A percentile compares a stretch with the other conserved stretches of the same genome.
Evolutionary conservation across 2,329 filamentous ascomycete genomes (phyloP).

Genomic region (Alternaria sp.): DNA sequence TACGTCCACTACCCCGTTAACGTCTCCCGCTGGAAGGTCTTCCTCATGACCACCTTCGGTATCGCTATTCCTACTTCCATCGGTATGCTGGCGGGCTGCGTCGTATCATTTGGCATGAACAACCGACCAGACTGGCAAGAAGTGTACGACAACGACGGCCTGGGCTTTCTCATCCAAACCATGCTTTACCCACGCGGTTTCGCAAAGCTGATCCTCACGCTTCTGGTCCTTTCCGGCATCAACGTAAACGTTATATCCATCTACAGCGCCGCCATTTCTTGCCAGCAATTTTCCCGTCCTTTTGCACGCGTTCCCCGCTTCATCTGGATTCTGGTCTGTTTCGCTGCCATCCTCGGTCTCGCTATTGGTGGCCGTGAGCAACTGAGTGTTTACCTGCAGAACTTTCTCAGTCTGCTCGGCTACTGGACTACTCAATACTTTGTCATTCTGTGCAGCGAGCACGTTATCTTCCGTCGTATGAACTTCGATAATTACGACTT

Average conservation of each 20-base stretch:
- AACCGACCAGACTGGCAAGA: slow-evolving; percentile 47
- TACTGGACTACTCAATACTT: slow-evolving; percentile 57
- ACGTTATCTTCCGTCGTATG: slow-evolving; percentile 59
- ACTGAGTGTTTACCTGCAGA: slow-evolving; percentile 52
- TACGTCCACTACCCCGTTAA: slow-evolving; percentile 52
- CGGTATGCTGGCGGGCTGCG: slow-evolving; percentile 53
- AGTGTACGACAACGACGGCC: slow-evolving; percentile 51
- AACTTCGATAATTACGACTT: slow-evolving; percentile 53
- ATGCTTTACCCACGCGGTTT: slow-evolving; percentile 56
- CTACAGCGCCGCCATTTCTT: slow-evolving; percentile 57
- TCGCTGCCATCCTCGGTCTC: slow-evolving; percentile 52
- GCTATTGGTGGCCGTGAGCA: slow-evolving; percentile 53
- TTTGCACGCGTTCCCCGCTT: slow-evolving; percentile 60
- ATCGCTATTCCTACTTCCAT: slow-evolving; percentile 52
- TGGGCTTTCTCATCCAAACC: slow-evolving; percentile 56
- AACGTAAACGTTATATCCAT: slow-evolving; percentile 56
- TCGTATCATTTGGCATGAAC: slow-evolving; percentile 47
- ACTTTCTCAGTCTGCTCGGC: slow-evolving; percentile 55
- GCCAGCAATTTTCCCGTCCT: slow-evolving; percentile 56
- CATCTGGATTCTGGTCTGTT: slow-evolving; percentile 55
- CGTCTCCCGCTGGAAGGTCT: slow-evolving; percentile 49
- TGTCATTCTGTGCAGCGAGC: slow-evolving; percentile 54
- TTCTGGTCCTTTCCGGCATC: slow-evolving; percentile 53
- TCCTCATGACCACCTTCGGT: slow-evolving; percentile 51
- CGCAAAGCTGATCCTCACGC: slow-evolving; percentile 56